A percentile compares a stretch with the other conserved stretches of the same genome.
These are phyloP conservation scores for Atkinsonella hypoxylon DNA, from an alignment of 2,329 filamentous ascomycete genomes.

Conservation along the genomic window DNA sequence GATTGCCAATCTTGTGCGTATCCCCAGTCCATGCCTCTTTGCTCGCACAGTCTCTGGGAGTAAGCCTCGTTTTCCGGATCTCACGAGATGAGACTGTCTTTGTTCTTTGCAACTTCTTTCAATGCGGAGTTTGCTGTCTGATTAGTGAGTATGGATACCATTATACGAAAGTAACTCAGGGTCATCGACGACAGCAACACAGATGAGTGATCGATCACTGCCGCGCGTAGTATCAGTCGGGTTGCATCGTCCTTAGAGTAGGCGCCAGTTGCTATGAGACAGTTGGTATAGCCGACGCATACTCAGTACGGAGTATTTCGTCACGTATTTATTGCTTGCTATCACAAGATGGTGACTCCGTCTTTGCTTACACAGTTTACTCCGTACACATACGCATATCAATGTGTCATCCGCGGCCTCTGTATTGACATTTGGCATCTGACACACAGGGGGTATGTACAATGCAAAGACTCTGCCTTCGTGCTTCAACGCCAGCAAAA, in stretches of 20 bases:
- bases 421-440: background rate
- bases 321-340: too few relatives aligned
- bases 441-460: background rate
- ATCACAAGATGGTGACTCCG: too few relatives aligned
- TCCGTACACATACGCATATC: too few relatives aligned
- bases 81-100: slow-evolving; percentile 30
- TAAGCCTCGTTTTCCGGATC: slow-evolving; percentile 28
- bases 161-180: too few relatives aligned
- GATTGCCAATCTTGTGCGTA: slow-evolving; percentile 23
- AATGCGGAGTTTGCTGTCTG: background rate
- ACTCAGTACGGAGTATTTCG: too few relatives aligned
- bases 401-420: background rate
- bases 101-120: slow-evolving; percentile 1
- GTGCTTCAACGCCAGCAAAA: background rate
- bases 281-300: too few relatives aligned
- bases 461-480: background rate
- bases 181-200: too few relatives aligned
- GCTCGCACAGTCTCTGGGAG: slow-evolving; percentile 26
- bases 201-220: too few relatives aligned
- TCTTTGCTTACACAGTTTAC: background rate
- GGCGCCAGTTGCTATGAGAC: too few relatives aligned
- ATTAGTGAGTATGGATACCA: too few relatives aligned
- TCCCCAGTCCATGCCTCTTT: slow-evolving; percentile 35
- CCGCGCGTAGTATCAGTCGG: too few relatives aligned
- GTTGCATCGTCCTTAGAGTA: too few relatives aligned